These are phyloP conservation scores for Pyrus betulifolia DNA, from an alignment of 306 rosid genomes.

Conservation along the genomic window DNA sequence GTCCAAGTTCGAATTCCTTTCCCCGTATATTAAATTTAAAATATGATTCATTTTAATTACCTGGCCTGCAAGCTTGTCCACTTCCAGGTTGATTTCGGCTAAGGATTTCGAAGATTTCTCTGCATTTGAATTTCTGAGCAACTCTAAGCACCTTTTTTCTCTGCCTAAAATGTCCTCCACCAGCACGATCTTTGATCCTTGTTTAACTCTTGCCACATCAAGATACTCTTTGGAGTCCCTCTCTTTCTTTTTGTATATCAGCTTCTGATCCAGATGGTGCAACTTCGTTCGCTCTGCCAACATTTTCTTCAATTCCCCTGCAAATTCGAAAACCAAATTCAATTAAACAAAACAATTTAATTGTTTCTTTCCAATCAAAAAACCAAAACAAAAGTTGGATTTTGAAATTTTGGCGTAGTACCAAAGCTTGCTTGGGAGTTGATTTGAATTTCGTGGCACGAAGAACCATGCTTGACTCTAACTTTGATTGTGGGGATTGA, in stretches of 20 bases:
- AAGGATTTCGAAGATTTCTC: slow-evolving; percentile 53
- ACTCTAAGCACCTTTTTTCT: slow-evolving; percentile 50
- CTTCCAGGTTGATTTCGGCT: slow-evolving; percentile 41
- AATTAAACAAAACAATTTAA: neutral
- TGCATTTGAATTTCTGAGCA: slow-evolving; percentile 31
- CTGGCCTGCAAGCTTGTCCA: slow-evolving; percentile 50
- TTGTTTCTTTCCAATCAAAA: neutral
- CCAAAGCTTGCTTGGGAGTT: slow-evolving; percentile 84
- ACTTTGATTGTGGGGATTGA: slow-evolving; percentile 39
- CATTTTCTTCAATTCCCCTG: slow-evolving; percentile 91
- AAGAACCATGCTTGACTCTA: slow-evolving; percentile 57
- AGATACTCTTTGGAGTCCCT: slow-evolving; percentile 72
- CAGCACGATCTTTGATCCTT: slow-evolving; percentile 58
- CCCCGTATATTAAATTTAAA: neutral
- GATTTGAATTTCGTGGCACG: slow-evolving; percentile 45
- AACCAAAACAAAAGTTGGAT: neutral
- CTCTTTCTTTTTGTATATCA: slow-evolving; percentile 71
- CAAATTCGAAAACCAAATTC: slow-evolving; percentile 1
- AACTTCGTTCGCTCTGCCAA: slow-evolving; percentile 51
- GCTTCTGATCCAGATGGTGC: slow-evolving; percentile 60
- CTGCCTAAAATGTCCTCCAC: slow-evolving; percentile 47
- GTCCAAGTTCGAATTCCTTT: neutral
- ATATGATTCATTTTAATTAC: slow-evolving; percentile 20
- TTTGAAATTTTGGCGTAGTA: slow-evolving; percentile 6
- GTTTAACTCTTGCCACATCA: slow-evolving; percentile 55